Percentiles rank a stretch among this genome's conserved stretches.
Conservation (phyloP, 2,329 filamentous ascomycete species). For the Hypoxylon sp. region DNA sequence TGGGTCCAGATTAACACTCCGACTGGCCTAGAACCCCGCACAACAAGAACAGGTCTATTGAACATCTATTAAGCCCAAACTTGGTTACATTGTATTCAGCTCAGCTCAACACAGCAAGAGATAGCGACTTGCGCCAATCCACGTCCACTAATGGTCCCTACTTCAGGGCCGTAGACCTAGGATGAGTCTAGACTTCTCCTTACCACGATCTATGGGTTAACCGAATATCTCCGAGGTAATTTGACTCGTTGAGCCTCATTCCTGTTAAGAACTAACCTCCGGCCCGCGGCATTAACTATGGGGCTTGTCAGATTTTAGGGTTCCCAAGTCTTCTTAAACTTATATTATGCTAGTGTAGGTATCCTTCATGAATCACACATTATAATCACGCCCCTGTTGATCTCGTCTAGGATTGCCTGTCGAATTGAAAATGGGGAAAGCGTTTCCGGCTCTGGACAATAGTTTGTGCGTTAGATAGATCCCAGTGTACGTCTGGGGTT, state of each 20-base stretch:
- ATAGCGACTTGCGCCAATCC: not conserved
- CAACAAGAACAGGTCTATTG: not conserved
- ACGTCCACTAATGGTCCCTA: not conserved
- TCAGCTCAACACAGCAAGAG: not conserved
- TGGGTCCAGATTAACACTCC: conserved; percentile 1
- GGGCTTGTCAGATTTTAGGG: not conserved
- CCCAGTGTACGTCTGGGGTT: no score
- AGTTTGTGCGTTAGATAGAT: no score
- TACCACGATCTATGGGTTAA: not conserved
- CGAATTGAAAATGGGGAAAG: no score
- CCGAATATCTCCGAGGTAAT: conserved; percentile 28
- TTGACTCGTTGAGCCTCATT: conserved; percentile 10
- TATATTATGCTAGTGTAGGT: no score
- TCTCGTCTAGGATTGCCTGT: no score
- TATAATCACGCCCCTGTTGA: no score
- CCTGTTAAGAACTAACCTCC: not conserved
- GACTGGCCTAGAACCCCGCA: conserved; percentile 12
- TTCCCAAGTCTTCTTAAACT: no score
- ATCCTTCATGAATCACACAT: no score
- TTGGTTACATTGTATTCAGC: not conserved
- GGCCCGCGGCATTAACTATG: conserved; percentile 23
- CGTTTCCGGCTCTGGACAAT: no score
- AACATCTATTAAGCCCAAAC: conserved; percentile 3
- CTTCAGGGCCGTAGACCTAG: not conserved
- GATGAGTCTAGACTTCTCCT: conserved; percentile 15